A percentile compares a stretch with the other conserved stretches of the same genome.
phyloP scores from a whole-genome alignment of 2,329 filamentous ascomycete genomes.

The Colletotrichum salicis region DNA sequence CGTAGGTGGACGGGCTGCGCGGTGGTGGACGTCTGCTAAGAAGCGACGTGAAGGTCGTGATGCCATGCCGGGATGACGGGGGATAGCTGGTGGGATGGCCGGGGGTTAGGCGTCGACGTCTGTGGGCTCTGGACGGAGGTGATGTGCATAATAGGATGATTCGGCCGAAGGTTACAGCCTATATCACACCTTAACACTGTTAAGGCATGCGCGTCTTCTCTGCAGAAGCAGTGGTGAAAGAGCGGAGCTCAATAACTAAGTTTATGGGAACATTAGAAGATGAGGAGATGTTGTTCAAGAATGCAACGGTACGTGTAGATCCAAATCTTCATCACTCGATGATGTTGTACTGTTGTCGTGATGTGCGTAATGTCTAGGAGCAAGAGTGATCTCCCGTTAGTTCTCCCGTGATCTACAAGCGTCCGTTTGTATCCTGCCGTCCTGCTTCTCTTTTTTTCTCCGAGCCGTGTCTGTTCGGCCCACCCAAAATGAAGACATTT shows the following conservation, averaged over 20 bases:
- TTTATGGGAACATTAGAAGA: constrained; percentile 16
- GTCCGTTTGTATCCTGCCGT: constrained; percentile 17
- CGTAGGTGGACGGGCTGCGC: background rate
- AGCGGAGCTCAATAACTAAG: constrained; percentile 25
- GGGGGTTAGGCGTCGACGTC: constrained; percentile 15
- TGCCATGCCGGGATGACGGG: constrained; percentile 18
- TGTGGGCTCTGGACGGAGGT: constrained; percentile 20
- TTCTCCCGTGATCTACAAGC: constrained; percentile 18
- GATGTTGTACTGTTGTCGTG: background rate
- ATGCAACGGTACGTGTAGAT: constrained; percentile 17
- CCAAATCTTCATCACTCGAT: background rate
- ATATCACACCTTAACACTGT: constrained; percentile 7
- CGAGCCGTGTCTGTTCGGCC: constrained; percentile 6
- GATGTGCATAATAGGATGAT: constrained; percentile 14
- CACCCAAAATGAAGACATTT: constrained; percentile 1
- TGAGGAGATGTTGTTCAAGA: background rate
- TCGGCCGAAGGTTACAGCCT: background rate
- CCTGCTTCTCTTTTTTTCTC: constrained; percentile 5
- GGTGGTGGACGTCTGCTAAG: background rate
- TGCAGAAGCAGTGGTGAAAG: background rate
- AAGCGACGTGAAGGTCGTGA: constrained; percentile 20
- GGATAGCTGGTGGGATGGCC: constrained; percentile 5
- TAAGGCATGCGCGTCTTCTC: constrained; percentile 8
- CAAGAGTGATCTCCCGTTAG: background rate
- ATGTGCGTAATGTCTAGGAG: background rate